Base-by-base conservation (phyloP, 129 eudicot genomes). In the Arctium minus region DNA sequence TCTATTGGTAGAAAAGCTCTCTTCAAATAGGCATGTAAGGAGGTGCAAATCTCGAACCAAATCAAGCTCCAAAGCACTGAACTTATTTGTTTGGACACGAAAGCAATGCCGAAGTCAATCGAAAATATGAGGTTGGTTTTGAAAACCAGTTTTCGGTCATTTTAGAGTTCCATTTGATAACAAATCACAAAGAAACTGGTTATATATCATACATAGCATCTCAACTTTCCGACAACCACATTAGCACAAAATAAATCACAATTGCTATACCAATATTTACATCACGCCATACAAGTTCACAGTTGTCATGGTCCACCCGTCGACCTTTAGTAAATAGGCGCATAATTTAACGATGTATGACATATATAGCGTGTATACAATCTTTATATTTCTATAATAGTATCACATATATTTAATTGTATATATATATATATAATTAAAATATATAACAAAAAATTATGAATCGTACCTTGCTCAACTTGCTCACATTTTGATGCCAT, bases 401-500 rank as follows among this genome's bases (percentile, higher is more conserved):
- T 30, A 17, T 5, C 3, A 0, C 0, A 48, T 48, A 48, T 48
- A 48, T 44, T 17, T 13, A 48, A 48, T 48, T 50, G 6, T 50
- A 50, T 13, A 50, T 48, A 13, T 53, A 11, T 0, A 72, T 36
- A 37, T 6, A 6, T 40, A 27, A 7, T 10, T 69, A 1, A 4
- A 7, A 8, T 73, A 15, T 73, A 17, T 37, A 37, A 37, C 0
- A 5, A 73, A 73, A 73, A 39, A 3, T 7, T 29, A 29, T 48
- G 56, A 38, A 36, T 73, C 77, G 39, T 15, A 18, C 79, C 79
- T 75, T 75, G 31, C 12, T 75, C 79, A 42, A 75, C 64, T 44
- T 75, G 64, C 32, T 75, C 67, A 27, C 79, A 75, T 4, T 75
- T 44, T 44, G 79, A 33, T 42, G 31, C 79, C 79, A 75, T 75